These are phyloP conservation scores for Rhizopogon rudus DNA, from an alignment of 768 basidiomycete species.

Conservation along the genomic window DNA sequence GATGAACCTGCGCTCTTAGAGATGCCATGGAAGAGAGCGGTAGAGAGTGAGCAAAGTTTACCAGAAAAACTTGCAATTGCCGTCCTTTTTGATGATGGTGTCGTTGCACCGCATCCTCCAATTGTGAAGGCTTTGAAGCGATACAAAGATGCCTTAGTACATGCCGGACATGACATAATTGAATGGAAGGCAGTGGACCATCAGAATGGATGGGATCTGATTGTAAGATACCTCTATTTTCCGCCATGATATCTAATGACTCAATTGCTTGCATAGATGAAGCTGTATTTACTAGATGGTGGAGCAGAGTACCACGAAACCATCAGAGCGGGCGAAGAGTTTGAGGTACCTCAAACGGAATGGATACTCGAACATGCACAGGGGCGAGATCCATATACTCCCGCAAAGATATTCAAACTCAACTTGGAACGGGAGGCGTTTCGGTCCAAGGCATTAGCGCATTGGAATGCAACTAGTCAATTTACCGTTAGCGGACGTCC, in stretches of 20 bases:
- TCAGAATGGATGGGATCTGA: slow-evolving; percentile 39
- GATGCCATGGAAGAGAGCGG: slow-evolving; percentile 42
- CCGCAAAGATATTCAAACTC: slow-evolving; percentile 40
- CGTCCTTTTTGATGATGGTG: slow-evolving; percentile 46
- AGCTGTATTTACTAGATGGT: slow-evolving; percentile 46
- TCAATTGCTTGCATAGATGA: slow-evolving; percentile 22
- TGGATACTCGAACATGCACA: slow-evolving; percentile 40
- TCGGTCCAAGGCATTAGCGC: slow-evolving; percentile 32
- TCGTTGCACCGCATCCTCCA: slow-evolving; percentile 47
- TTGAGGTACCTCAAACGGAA: slow-evolving; percentile 34
- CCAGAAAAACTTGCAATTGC: slow-evolving; percentile 40
- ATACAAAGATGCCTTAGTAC: slow-evolving; percentile 33
- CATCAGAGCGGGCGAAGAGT: slow-evolving; percentile 29
- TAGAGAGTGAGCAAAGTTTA: slow-evolving; percentile 32
- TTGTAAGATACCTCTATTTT: slow-evolving; percentile 29
- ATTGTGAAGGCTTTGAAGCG: slow-evolving; percentile 35
- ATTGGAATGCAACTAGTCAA: slow-evolving; percentile 39
- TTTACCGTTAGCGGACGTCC: slow-evolving; percentile 37
- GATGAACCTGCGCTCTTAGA: slow-evolving; percentile 41
- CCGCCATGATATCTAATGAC: slow-evolving; percentile 2
- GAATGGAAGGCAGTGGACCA: slow-evolving; percentile 43
- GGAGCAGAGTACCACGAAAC: slow-evolving; percentile 40
- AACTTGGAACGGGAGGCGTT: slow-evolving; percentile 40
- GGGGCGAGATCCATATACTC: slow-evolving; percentile 31
- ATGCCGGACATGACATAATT: slow-evolving; percentile 49